Evolutionary conservation across 371 early-diverging fungal genomes (phyloP).

Genomic region (Smittium culicis): DNA sequence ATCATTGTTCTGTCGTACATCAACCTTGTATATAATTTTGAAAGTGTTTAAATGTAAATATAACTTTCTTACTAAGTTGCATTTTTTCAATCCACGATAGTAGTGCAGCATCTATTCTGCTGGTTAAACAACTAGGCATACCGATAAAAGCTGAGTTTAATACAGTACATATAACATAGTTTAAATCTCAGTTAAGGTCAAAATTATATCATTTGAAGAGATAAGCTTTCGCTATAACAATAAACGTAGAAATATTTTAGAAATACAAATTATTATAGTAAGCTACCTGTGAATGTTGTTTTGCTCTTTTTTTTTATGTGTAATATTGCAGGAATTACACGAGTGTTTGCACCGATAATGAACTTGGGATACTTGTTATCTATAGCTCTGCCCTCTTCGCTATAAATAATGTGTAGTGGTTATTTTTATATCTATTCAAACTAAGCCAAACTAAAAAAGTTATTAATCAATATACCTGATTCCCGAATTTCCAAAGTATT

Average conservation of each 20-base stretch:
- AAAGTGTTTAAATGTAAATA: neutral
- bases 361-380: slow-evolving; percentile 1
- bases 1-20: too few species aligned
- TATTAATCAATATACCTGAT: neutral
- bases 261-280: neutral
- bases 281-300: slow-evolving; percentile 4
- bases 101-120: neutral
- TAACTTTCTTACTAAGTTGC: slow-evolving; percentile 7
- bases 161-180: too few species aligned
- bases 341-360: slow-evolving; percentile 1
- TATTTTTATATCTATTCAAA: neutral
- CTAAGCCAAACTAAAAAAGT: neutral
- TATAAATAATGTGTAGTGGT: neutral
- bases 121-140: slow-evolving; percentile 5
- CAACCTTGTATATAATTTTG: neutral
- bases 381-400: neutral
- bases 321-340: slow-evolving; percentile 3
- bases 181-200: too few species aligned
- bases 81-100: slow-evolving; percentile 11
- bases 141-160: slow-evolving; percentile 8
- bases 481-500: neutral
- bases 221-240: too few species aligned
- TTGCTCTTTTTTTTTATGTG: slow-evolving; percentile 8
- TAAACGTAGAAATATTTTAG: neutral
- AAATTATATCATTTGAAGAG: too few species aligned